phyloP scores from a whole-genome alignment of 2,329 filamentous ascomycete genomes.

The Dactylellina haptotyla region DNA sequence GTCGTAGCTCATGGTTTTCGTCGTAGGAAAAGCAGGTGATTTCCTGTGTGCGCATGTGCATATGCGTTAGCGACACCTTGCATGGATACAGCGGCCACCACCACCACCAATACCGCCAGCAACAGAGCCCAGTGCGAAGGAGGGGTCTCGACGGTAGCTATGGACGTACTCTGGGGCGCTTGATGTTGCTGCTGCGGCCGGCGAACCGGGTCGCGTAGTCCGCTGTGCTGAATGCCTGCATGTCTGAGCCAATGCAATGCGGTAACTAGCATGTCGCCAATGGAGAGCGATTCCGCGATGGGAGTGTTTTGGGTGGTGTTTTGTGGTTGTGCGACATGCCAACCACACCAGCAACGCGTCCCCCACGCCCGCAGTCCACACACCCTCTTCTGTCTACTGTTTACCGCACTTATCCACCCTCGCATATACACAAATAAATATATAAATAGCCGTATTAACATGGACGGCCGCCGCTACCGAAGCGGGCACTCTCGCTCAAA shows the following conservation, averaged over 20 bases:
- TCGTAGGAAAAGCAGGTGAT: constrained; percentile 95
- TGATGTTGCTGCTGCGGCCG: constrained; percentile 75
- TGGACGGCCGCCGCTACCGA: constrained; percentile 47
- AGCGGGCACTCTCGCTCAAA: constrained; percentile 46
- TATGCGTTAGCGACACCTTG: neutral
- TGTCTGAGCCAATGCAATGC: neutral
- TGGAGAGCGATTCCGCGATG: too few relatives aligned
- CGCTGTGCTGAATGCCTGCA: constrained; percentile 65
- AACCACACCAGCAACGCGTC: neutral
- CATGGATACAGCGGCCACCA: neutral
- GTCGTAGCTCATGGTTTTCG: constrained; percentile 77
- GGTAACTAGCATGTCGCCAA: too few relatives aligned
- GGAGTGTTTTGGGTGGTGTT: too few relatives aligned
- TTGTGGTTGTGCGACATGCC: constrained; percentile 29
- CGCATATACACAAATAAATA: too few relatives aligned
- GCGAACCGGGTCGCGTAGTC: constrained; percentile 77
- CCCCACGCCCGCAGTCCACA: too few relatives aligned
- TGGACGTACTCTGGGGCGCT: constrained; percentile 73
- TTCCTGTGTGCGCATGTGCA: constrained; percentile 69
- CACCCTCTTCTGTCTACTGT: too few relatives aligned
- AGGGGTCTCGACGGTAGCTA: constrained; percentile 2
- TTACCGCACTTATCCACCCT: too few relatives aligned
- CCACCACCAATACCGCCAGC: neutral
- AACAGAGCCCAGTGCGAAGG: too few relatives aligned
- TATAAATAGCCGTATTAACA: constrained; percentile 1